Conservation (phyloP, 2,329 filamentous ascomycete genomes). For the Phialophora expanda region DNA sequence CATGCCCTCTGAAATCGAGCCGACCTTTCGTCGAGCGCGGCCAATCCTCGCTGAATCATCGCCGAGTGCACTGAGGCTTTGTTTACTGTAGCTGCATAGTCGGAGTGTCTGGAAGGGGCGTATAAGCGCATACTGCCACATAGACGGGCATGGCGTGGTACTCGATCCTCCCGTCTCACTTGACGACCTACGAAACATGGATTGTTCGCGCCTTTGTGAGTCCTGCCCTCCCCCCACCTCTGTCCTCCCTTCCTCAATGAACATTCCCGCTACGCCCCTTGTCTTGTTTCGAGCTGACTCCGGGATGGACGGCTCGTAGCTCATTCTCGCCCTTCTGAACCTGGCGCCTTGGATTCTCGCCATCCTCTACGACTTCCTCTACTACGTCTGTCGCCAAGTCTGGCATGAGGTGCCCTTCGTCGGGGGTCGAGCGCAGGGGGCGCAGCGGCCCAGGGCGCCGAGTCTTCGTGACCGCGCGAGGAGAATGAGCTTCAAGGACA, state of each 20-base stretch:
- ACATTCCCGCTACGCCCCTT: neutral
- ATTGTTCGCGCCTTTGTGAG: conserved; percentile 67
- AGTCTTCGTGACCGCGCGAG: conserved; percentile 58
- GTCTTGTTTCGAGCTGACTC: neutral
- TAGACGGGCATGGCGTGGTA: conserved; percentile 62
- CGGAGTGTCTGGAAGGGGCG: neutral
- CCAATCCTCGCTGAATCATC: neutral
- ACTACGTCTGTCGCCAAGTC: conserved; percentile 65
- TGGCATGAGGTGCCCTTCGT: conserved; percentile 65
- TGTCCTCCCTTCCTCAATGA: neutral
- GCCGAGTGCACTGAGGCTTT: neutral
- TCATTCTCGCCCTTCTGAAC: conserved; percentile 64
- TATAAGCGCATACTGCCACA: neutral
- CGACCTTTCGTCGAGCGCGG: neutral
- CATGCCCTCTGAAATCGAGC: neutral
- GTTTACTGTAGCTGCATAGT: neutral
- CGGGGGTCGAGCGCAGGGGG: conserved; percentile 66
- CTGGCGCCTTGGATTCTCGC: conserved; percentile 68
- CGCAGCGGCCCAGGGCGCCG: conserved; percentile 64
- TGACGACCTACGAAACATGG: conserved; percentile 66
- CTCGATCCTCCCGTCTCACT: conserved; percentile 66
- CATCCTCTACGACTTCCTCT: conserved; percentile 66
- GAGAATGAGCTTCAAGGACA: conserved; percentile 32
- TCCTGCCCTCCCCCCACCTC: conserved; percentile 21
- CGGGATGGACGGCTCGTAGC: conserved; percentile 49